Base-by-base conservation (phyloP, 257 asterid genomes). In the Anisodus acutangulus region DNA sequence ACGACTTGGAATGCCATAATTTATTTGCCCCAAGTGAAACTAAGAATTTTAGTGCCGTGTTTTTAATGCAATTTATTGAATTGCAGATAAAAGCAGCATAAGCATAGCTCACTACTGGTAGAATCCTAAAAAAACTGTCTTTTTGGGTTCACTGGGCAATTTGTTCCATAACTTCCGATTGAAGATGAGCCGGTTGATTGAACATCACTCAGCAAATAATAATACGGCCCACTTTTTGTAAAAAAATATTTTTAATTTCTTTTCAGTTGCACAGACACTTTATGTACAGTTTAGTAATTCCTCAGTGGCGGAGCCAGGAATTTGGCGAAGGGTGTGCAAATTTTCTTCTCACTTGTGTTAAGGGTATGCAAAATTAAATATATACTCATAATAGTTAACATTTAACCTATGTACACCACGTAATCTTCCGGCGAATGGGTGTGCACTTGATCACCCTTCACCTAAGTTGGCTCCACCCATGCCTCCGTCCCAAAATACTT, bases 151-250 rank as follows among this genome's bases (percentile, higher is more conserved):
- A 49, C 62, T 49, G 45, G 45, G 58, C 8, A 37, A 70, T 41
- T 70, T 71, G 11, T 60, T 74, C 80, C 22, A 16, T 58, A 8
- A 16, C 22, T 2, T 58, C 4, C 0, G 11, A 59, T 74, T 80
- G 80, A 85, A 90, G 92, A 92, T 89, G 93, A 91, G 86, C 84
- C 85, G 76, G 62, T 81, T 71, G 74, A 63, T 59, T 2, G 91
- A 87, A 85, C 85, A 80, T 64, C 87, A 90, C 62, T 76, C 90
- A 62, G 59, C 84, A 1, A 89, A 87, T 68, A 78, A 66, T n/a
- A 83, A 92, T 91, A 88, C 58, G 70, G 47, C 41, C 9, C 43
- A 26, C 15, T 39, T 9, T 26, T 43, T 43, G 45, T 41, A 4
- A 55, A 13, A 55, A 13, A 13, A 57, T 57, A 15, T 59, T 59